Conservation (phyloP, 2,329 filamentous ascomycete species). For the Epichloe scottii region DNA sequence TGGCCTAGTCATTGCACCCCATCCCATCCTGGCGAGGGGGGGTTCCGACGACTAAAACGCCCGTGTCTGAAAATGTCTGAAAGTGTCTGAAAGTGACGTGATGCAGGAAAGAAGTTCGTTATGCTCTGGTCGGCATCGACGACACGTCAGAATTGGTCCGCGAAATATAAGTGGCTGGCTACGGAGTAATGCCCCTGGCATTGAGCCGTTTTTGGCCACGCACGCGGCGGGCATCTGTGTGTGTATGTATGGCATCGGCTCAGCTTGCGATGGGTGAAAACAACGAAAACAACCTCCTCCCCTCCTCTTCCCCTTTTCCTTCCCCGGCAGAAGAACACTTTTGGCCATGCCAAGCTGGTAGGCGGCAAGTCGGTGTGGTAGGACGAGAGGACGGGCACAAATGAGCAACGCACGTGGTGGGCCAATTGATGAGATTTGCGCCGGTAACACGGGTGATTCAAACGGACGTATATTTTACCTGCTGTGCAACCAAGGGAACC, state of each 20-base stretch:
- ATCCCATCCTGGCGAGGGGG: too few species aligned
- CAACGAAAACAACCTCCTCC: background rate
- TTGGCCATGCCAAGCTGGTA: background rate
- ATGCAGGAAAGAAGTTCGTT: background rate
- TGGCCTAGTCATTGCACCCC: background rate
- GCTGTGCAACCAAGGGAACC: background rate
- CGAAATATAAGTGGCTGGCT: background rate
- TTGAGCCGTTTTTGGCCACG: background rate
- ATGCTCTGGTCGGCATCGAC: background rate
- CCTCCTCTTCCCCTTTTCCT: background rate
- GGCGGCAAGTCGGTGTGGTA: background rate
- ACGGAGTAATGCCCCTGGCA: background rate
- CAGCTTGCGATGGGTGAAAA: background rate
- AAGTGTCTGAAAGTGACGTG: background rate
- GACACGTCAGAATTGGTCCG: background rate
- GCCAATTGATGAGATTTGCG: background rate
- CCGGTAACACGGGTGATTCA: background rate
- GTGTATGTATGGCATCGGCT: background rate
- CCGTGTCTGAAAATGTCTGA: background rate
- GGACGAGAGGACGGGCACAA: background rate
- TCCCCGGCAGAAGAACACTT: background rate
- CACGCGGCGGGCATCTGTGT: background rate
- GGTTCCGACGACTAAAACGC: background rate
- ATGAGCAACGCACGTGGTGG: conserved; percentile 1
- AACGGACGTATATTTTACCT: background rate